Evolutionary conservation across 2,329 filamentous ascomycete genomes (phyloP), one percentile per base, ranked within the genome.

Genomic region (Cercospora sp.): DNA sequence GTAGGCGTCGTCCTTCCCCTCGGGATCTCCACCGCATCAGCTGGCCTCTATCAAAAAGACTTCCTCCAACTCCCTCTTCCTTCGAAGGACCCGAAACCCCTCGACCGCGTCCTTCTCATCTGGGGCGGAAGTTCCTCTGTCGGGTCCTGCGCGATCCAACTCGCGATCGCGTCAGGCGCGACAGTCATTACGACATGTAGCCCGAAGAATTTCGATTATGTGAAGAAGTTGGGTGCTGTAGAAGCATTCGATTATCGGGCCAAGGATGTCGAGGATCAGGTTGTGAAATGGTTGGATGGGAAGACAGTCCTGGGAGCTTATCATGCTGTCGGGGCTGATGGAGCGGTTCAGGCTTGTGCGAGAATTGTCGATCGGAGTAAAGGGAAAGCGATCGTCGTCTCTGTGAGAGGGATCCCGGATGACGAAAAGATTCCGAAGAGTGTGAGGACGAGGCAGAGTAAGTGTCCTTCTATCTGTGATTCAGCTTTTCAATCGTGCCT

Each of bases 121-220:
- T 87, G 85, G 85, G 85, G 85, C 28, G 85, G 83, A 1, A 81
- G 81, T 9, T 83, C 84, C 13, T 85, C 83, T 26, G 85, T 87
- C 1, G 86, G 86, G 10, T 80, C 84, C 65, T 85, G 80, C 69
- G 78, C 80, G 0, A 76, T 87, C 18, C 83, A 87, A 70, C 68
- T 86, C 13, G 85, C 81, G 3, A 82, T 83, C 0, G 82, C 84
- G 9, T 84, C 84, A 21, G 76, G 76, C 3, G 83, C 86, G 32
- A 72, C 74, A 12, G 79, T 82, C 16, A 73, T 81, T 26, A 75
- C 77, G 1, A 81, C 80, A 0, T 76, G 77, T 0, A 78, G 76
- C 6, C 61, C 71, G 3, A 72, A 73, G 57, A 79, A 79, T 13
- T 84, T 86, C 69, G 80, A 75, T 1, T 77, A 79, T 34, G 76